These are phyloP conservation scores for Diaporthe eres DNA, from an alignment of 2,329 filamentous ascomycete genomes.

Conservation along the genomic window DNA sequence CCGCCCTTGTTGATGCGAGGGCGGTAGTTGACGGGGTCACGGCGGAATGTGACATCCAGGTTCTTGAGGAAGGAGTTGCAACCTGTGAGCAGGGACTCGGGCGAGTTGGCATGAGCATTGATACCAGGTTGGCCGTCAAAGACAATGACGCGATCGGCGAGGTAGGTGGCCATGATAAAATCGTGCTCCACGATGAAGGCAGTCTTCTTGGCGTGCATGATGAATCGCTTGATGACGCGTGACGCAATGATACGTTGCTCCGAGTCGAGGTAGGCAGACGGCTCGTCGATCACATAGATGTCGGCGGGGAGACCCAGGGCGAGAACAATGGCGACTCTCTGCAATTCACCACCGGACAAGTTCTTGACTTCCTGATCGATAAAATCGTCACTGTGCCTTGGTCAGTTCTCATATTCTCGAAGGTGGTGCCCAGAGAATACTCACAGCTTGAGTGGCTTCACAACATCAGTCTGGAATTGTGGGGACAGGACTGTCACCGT, in stretches of 20 bases:
- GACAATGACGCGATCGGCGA: slow-evolving; percentile 91
- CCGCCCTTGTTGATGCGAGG: slow-evolving; percentile 98
- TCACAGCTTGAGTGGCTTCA: slow-evolving; percentile 96
- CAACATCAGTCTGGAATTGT: slow-evolving; percentile 99
- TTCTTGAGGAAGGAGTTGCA: slow-evolving; percentile 98
- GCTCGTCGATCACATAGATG: slow-evolving; percentile 99
- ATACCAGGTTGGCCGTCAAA: slow-evolving; percentile 96
- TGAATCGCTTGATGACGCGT: slow-evolving; percentile 99
- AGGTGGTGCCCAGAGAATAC: neutral
- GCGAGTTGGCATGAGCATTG: slow-evolving; percentile 87
- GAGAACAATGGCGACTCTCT: slow-evolving; percentile 97
- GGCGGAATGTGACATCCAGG: slow-evolving; percentile 97
- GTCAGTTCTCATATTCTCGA: neutral
- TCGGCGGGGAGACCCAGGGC: slow-evolving; percentile 96
- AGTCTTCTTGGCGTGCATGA: slow-evolving; percentile 99
- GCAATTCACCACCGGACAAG: slow-evolving; percentile 98
- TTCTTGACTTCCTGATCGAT: slow-evolving; percentile 99
- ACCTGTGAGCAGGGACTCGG: slow-evolving; percentile 92
- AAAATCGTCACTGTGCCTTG: slow-evolving; percentile 79
- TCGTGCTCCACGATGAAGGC: slow-evolving; percentile 99
- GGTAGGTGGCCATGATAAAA: slow-evolving; percentile 91
- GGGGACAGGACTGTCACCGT: slow-evolving; percentile 77
- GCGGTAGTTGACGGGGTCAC: slow-evolving; percentile 95
- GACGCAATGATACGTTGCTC: slow-evolving; percentile 99
- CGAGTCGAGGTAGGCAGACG: slow-evolving; percentile 96